Percentiles rank a stretch among this genome's conserved stretches.
These are phyloP conservation scores for Ceratocystis eucalypticola DNA, from an alignment of 2,329 filamentous ascomycete genomes.

Conservation along the genomic window DNA sequence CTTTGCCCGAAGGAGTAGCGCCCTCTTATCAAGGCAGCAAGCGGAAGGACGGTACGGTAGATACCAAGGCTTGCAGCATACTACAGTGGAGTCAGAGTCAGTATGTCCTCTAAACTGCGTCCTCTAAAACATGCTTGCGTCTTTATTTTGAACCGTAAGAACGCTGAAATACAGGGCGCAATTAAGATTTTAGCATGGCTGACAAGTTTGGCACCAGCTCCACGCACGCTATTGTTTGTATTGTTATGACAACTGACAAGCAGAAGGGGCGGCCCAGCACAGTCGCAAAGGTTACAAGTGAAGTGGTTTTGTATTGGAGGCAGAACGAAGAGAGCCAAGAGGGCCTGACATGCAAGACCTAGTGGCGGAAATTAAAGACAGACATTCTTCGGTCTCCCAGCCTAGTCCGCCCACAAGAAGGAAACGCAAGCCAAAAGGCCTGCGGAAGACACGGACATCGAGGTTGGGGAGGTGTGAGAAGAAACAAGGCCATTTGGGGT, in stretches of 20 bases:
- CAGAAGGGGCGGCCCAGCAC: too few species aligned
- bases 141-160: too few species aligned
- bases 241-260: too few species aligned
- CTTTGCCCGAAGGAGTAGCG: not conserved
- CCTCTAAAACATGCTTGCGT: too few species aligned
- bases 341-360: not conserved
- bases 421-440: not conserved
- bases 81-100: not conserved
- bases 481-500: not conserved
- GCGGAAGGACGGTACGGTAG: not conserved
- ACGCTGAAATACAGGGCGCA: too few species aligned
- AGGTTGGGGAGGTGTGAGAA: not conserved
- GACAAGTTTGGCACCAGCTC: too few species aligned
- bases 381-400: not conserved
- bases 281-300: too few species aligned
- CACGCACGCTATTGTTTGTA: too few species aligned
- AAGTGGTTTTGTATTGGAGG: too few species aligned
- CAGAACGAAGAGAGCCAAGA: too few species aligned
- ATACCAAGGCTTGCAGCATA: not conserved
- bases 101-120: too few species aligned
- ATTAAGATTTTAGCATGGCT: too few species aligned
- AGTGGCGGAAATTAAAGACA: constrained; percentile 1
- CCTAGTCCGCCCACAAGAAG: not conserved
- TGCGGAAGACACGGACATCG: not conserved
- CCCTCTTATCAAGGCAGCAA: not conserved